These are phyloP conservation scores for Lomentospora prolificans DNA, from an alignment of 2,329 filamentous ascomycete genomes.

Conservation along the genomic window DNA sequence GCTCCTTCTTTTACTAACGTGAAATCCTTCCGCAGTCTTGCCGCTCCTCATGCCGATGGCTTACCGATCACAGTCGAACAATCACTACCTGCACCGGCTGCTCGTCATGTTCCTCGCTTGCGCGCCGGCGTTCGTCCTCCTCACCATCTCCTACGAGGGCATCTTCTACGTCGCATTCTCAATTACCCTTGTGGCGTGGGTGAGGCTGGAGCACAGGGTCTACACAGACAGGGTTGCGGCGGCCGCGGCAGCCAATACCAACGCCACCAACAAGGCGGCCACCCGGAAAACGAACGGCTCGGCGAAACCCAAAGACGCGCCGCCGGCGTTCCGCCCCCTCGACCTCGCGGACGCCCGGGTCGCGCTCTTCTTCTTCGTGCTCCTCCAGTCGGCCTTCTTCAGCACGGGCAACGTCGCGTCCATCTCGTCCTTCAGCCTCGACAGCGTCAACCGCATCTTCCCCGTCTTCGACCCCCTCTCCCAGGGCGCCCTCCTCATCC, in stretches of 20 bases:
- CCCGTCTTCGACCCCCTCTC: constrained; percentile 91
- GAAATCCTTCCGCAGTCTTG: too few species aligned
- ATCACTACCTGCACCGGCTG: constrained; percentile 81
- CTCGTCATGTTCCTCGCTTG: constrained; percentile 87
- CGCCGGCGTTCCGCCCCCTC: constrained; percentile 50
- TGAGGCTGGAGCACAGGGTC: constrained; percentile 77
- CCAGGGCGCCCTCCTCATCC: constrained; percentile 73
- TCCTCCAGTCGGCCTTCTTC: constrained; percentile 94
- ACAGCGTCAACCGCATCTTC: constrained; percentile 77
- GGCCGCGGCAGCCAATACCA: background rate
- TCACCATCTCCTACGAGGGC: constrained; percentile 95
- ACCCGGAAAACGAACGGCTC: constrained; percentile 11
- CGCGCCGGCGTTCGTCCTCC: constrained; percentile 85
- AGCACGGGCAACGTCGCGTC: constrained; percentile 94
- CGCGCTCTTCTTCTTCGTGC: constrained; percentile 87
- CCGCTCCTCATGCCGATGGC: constrained; percentile 72
- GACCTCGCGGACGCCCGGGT: constrained; percentile 77
- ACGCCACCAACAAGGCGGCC: background rate
- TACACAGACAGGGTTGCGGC: constrained; percentile 14
- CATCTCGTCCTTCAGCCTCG: constrained; percentile 83
- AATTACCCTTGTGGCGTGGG: constrained; percentile 74
- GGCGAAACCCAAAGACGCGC: too few species aligned
- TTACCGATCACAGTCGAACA: constrained; percentile 72
- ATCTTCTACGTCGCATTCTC: constrained; percentile 92
- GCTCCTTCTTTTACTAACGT: too few species aligned